Base-by-base conservation (phyloP, 495 filamentous ascomycete species). In the Glonium stellatum region DNA sequence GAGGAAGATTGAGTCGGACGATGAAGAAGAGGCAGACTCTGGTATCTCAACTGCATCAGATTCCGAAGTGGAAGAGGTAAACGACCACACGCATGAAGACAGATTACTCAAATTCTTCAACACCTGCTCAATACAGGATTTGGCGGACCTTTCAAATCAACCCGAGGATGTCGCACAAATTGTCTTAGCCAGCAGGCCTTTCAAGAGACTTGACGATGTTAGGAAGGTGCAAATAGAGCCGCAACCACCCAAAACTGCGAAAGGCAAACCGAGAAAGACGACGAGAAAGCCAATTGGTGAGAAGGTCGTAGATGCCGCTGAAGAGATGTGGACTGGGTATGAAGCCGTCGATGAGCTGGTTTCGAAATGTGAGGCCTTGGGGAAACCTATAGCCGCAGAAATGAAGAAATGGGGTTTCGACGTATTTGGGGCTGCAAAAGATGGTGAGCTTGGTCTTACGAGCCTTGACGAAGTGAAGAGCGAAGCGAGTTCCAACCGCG, bases 71-170 rank as follows among this genome's bases (percentile, higher is more conserved):
- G 69, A 68, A 42, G 67, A 71, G 2, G 67, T 74, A 27, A 59
- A 19, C 6, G 47, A 57, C 27, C 37, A 21, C 15, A 25, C 49
- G 31, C 48, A 84, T 39, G 81, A 87, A 22, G 58, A 56, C 5
- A 81, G 80, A 51, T 82, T 96, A 0, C 74, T 97, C 18, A 78
- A 82, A 0, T 95, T 89, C 69, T 83, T 98, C 73, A 97, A 98
- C 68, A 84, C 78, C 0, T 93, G 89, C 72, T 79, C 81, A 2
- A 73, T 77, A 15, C 77, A 84, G 25, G 85, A 89, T 49, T 79
- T 98, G 18, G 81, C 84, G 1, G 90, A 95, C 66, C 85, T 95
- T 46, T 85, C 89, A 12, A 80, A 79, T 48, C 81, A 86, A 19
- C 84, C 85, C 1, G 82, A 87, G 58, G 82, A 83, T 12, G 76